phyloP scores from a whole-genome alignment of 495 filamentous ascomycete species.

The Pseudoneurospora amorphoporcata region DNA sequence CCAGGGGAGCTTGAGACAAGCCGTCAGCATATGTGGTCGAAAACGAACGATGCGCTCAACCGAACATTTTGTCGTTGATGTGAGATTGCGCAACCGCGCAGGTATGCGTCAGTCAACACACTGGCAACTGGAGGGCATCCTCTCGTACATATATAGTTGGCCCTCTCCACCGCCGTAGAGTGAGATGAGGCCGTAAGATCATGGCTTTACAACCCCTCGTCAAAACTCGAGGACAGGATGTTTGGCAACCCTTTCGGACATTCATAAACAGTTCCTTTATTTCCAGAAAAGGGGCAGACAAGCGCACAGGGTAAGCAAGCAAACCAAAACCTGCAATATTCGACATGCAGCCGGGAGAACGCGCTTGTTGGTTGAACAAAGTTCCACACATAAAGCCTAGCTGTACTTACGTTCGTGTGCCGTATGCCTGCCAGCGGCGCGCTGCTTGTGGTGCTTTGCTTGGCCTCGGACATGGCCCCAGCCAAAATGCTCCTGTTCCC shows the following conservation, averaged over 20 bases:
- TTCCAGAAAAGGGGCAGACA: not conserved
- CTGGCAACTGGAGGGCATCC: not conserved
- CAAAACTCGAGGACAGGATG: not conserved
- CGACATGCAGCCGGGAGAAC: not conserved
- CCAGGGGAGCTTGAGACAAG: not conserved
- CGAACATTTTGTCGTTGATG: not conserved
- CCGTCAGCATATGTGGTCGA: not conserved
- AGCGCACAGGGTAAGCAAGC: not conserved
- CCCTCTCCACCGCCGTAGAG: not conserved
- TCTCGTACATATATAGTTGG: not conserved
- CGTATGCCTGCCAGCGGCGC: not conserved
- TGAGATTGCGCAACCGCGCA: not conserved
- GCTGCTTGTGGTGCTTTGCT: not conserved
- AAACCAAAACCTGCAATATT: not conserved
- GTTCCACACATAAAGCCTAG: not conserved
- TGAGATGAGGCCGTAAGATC: not conserved
- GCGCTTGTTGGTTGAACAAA: not conserved
- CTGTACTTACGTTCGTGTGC: not conserved
- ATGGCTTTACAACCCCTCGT: not conserved
- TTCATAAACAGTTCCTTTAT: not conserved
- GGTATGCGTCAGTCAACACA: not conserved
- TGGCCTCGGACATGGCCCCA: not conserved
- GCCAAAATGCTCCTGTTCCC: not conserved
- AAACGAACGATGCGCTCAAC: not conserved
- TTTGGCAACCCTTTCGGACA: not conserved